Conservation (phyloP, 345 rosid genomes). For the Sapria himalayana region DNA sequence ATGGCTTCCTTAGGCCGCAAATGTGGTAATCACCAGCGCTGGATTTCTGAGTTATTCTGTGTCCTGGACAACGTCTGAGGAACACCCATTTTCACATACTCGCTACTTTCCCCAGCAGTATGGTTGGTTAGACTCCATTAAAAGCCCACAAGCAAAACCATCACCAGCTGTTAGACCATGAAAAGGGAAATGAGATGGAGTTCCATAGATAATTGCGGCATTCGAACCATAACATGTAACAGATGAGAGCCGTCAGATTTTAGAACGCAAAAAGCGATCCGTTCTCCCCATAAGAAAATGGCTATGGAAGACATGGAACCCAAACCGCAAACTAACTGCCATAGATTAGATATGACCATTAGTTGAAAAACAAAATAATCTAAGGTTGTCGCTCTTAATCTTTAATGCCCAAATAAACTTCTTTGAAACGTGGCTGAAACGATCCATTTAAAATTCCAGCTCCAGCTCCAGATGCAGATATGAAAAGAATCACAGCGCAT, state of each 20-base stretch:
- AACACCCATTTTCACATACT: constrained; percentile 81
- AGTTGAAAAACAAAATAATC: constrained; percentile 24
- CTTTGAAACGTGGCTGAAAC: constrained; percentile 9
- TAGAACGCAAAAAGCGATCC: constrained; percentile 81
- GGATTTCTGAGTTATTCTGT: constrained; percentile 60
- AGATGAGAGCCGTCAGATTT: constrained; percentile 77
- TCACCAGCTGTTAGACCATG: constrained; percentile 83
- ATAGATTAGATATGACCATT: constrained; percentile 23
- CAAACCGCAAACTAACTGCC: constrained; percentile 37
- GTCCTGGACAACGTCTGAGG: constrained; percentile 84
- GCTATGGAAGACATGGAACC: constrained; percentile 95
- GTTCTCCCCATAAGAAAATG: constrained; percentile 76
- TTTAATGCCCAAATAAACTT: constrained; percentile 15
- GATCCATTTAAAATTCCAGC: too few relatives aligned
- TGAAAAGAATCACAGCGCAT: too few relatives aligned
- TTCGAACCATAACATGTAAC: constrained; percentile 77
- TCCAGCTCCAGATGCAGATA: too few relatives aligned
- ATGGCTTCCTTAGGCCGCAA: constrained; percentile 61
- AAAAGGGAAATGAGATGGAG: constrained; percentile 63
- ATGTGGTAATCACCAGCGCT: constrained; percentile 97
- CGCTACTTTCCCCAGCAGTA: constrained; percentile 97
- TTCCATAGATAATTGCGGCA: constrained; percentile 58
- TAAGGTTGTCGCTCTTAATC: constrained; percentile 14
- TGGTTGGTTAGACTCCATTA: constrained; percentile 70
- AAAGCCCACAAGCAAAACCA: constrained; percentile 81